Evolutionary conservation across 2,329 filamentous ascomycete species (phyloP).

Genomic region (Arthrobotrys megalospora): DNA sequence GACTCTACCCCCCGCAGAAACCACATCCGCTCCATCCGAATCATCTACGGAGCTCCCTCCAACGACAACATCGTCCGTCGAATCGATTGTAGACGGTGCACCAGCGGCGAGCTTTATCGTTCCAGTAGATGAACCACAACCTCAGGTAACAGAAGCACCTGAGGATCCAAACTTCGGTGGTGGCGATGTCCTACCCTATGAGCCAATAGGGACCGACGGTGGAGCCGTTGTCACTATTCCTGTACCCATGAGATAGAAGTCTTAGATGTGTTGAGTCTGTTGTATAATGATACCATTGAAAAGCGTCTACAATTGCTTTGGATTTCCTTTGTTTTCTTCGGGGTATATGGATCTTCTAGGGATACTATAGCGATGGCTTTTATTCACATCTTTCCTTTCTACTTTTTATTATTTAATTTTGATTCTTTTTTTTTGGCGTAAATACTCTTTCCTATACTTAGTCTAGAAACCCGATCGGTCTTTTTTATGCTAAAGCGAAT

Average conservation of each 20-base stretch:
- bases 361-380: conserved; percentile 6
- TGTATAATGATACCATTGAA: conserved; percentile 56
- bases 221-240: conserved; percentile 37
- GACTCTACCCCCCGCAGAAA: neutral
- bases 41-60: conserved; percentile 9
- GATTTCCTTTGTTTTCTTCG: conserved; percentile 11
- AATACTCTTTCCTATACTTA: conserved; percentile 7
- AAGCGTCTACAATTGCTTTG: conserved; percentile 31
- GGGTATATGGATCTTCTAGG: conserved; percentile 4
- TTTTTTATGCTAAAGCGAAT: neutral
- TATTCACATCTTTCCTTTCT: conserved; percentile 1
- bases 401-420: conserved; percentile 6
- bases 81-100: neutral
- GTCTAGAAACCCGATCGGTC: neutral
- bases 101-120: conserved; percentile 33
- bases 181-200: conserved; percentile 30
- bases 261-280: conserved; percentile 51
- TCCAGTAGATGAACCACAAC: conserved; percentile 37
- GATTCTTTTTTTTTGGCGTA: conserved; percentile 3
- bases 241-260: conserved; percentile 20
- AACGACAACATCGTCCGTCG: neutral
- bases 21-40: conserved; percentile 8
- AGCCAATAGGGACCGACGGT: conserved; percentile 32
- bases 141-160: conserved; percentile 10
- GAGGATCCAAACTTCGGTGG: conserved; percentile 48